Evolutionary conservation across 371 early-diverging fungal genomes (phyloP).

Genomic region (Lichtheimia corymbifera): DNA sequence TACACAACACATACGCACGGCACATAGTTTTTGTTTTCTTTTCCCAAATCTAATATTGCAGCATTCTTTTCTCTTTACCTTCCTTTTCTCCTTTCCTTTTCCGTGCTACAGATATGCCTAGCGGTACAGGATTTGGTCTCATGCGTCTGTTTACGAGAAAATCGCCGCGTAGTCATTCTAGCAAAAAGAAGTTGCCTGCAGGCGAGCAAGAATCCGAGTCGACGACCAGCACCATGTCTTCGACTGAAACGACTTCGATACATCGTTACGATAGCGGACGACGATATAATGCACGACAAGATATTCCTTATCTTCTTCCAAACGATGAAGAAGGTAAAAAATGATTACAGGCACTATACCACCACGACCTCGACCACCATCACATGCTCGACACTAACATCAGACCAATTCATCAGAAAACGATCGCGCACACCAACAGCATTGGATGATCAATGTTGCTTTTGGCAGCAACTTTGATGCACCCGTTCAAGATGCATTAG

Average conservation of each 20-base stretch:
- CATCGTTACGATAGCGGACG: conserved; percentile 46
- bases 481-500: conserved; percentile 14
- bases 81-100: conserved; percentile 1
- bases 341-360: no score
- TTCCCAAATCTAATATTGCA: no score
- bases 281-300: conserved; percentile 41
- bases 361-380: background rate
- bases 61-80: conserved; percentile 1
- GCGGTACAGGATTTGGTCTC: background rate
- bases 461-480: conserved; percentile 8
- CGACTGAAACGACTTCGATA: conserved; percentile 4
- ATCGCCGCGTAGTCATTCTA: background rate
- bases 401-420: background rate
- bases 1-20: no score
- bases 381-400: background rate
- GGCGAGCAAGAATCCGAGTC: background rate
- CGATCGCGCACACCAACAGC: conserved; percentile 9
- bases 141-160: conserved; percentile 1
- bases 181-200: background rate
- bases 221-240: background rate
- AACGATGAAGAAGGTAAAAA: conserved; percentile 47
- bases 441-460: background rate
- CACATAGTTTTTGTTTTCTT: no score
- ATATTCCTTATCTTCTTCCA: conserved; percentile 52
- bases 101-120: background rate